Evolutionary conservation across 2,329 filamentous ascomycete species (phyloP).

Genomic region (Periconia sp.): DNA sequence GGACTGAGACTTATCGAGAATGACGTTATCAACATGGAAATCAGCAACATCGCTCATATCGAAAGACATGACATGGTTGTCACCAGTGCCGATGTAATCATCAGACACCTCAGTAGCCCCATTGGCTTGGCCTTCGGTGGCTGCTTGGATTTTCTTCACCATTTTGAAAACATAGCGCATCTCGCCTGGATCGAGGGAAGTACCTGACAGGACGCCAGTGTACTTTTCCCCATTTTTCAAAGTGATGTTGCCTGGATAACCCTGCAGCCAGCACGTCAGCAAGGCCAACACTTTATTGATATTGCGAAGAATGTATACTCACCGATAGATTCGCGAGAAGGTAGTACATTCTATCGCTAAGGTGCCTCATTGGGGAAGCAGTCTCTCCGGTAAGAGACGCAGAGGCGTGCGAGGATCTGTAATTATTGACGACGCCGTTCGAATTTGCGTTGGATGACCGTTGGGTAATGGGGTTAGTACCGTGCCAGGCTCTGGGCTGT

Average conservation of each 20-base stretch:
- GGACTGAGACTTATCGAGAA: constrained; percentile 52
- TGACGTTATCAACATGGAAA: constrained; percentile 57
- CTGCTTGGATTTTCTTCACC: constrained; percentile 56
- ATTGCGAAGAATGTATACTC: constrained; percentile 32
- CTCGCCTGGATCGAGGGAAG: constrained; percentile 54
- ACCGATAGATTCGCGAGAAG: constrained; percentile 62
- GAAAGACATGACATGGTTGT: constrained; percentile 60
- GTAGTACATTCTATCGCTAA: constrained; percentile 62
- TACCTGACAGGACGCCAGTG: constrained; percentile 62
- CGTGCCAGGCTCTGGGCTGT: constrained; percentile 62
- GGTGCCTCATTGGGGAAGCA: constrained; percentile 58
- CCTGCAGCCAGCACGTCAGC: constrained; percentile 46
- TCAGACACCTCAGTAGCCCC: constrained; percentile 45
- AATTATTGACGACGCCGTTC: constrained; percentile 54
- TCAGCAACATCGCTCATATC: constrained; percentile 63
- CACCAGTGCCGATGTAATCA: constrained; percentile 51
- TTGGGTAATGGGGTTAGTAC: constrained; percentile 63
- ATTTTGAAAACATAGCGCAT: constrained; percentile 65
- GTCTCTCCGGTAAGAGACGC: constrained; percentile 48
- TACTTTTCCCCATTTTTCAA: constrained; percentile 63
- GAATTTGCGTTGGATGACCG: constrained; percentile 53
- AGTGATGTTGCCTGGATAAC: constrained; percentile 57
- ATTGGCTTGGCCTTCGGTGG: constrained; percentile 48
- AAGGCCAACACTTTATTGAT: neutral
- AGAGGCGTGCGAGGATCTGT: constrained; percentile 46